Evolutionary conservation across 2,329 filamentous ascomycete species (phyloP).

Genomic region (Penicillium verrucosum): DNA sequence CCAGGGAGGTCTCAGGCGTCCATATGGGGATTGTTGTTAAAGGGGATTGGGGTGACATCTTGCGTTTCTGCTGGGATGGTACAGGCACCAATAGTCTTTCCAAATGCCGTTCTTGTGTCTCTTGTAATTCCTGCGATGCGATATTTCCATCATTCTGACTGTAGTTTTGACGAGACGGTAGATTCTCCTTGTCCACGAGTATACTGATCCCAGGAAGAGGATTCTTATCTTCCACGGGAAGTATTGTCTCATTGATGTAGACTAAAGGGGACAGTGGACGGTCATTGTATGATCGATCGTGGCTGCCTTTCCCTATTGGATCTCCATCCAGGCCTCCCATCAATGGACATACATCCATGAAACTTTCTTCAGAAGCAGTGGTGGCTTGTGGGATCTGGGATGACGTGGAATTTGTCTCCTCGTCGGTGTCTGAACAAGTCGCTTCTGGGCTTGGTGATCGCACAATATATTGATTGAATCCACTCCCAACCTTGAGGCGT

Average conservation of each 20-base stretch:
- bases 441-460: conserved; percentile 26
- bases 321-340: neutral
- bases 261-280: conserved; percentile 13
- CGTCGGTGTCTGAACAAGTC: conserved; percentile 16
- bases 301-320: neutral
- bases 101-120: neutral
- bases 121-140: neutral
- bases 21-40: conserved; percentile 30
- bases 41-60: conserved; percentile 16
- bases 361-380: neutral
- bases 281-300: neutral
- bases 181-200: conserved; percentile 23
- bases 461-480: conserved; percentile 22
- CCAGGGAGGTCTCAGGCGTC: conserved; percentile 6
- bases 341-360: neutral
- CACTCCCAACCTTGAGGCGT: conserved; percentile 56
- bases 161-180: conserved; percentile 14
- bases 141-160: conserved; percentile 8
- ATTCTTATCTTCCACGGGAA: neutral
- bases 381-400: neutral
- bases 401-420: neutral
- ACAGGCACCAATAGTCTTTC: neutral
- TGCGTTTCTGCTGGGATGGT: neutral
- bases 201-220: neutral
- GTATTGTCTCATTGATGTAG: conserved; percentile 18